Evolutionary conservation across 2,329 filamentous ascomycete species (phyloP).

Genomic region (Monosporascus sp.): DNA sequence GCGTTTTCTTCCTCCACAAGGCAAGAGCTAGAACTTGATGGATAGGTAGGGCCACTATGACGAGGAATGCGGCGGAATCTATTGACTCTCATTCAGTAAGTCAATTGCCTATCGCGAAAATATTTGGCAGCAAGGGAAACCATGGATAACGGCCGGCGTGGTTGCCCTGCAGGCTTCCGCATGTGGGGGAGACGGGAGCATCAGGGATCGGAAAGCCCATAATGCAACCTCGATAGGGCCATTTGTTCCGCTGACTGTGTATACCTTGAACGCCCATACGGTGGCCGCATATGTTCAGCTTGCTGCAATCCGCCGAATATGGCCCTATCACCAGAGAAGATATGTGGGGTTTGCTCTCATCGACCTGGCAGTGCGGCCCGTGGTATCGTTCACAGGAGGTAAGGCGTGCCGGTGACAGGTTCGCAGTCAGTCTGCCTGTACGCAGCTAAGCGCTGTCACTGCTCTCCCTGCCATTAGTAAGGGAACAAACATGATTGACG

Average conservation of each 20-base stretch:
- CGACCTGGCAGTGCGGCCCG: too few species aligned
- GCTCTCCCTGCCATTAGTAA: background rate
- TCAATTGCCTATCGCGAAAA: slow-evolving; percentile 1
- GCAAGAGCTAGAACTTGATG: too few species aligned
- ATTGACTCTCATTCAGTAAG: too few species aligned
- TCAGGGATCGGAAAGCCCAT: background rate
- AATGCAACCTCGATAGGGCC: background rate
- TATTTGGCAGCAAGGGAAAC: background rate
- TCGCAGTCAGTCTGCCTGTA: background rate
- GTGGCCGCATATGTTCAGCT: background rate
- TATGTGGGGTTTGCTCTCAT: too few species aligned
- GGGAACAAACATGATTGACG: background rate
- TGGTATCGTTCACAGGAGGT: too few species aligned
- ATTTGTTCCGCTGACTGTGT: background rate
- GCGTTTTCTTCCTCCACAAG: too few species aligned
- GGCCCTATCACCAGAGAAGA: background rate
- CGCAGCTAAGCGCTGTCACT: background rate
- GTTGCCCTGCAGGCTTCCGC: too few species aligned
- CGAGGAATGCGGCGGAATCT: too few species aligned
- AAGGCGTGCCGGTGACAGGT: background rate
- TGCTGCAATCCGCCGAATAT: background rate
- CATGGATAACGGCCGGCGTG: slow-evolving; percentile 3
- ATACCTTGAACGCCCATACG: background rate
- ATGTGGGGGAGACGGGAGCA: too few species aligned
- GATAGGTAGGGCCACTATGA: too few species aligned